A percentile compares a stretch with the other conserved stretches of the same genome.
These are phyloP conservation scores for Aspergillus biplanus DNA, from an alignment of 495 filamentous ascomycete species.

Conservation along the genomic window DNA sequence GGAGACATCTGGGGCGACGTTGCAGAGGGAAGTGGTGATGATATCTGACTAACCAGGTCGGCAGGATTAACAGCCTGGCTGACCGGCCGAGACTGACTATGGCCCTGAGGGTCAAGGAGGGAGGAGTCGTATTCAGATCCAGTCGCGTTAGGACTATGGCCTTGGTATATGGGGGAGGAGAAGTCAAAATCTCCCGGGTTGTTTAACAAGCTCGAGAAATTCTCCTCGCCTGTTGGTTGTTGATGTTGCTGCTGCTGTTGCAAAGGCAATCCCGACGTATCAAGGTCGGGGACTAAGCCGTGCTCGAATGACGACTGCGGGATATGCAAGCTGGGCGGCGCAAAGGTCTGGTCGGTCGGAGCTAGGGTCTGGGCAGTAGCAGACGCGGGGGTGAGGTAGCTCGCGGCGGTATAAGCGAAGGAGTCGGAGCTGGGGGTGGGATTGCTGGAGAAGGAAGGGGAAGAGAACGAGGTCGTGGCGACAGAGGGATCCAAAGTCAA, in stretches of 20 bases:
- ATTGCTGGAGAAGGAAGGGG: conserved; percentile 31
- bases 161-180: conserved; percentile 40
- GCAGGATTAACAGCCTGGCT: conserved; percentile 62
- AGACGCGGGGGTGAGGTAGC: conserved; percentile 34
- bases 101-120: conserved; percentile 53
- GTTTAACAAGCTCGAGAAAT: conserved; percentile 45
- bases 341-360: conserved; percentile 32
- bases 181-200: conserved; percentile 44
- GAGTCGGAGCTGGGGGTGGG: conserved; percentile 31
- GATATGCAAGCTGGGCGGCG: conserved; percentile 37
- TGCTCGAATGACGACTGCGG: conserved; percentile 43
- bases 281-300: conserved; percentile 39
- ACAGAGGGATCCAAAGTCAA: conserved; percentile 45
- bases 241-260: conserved; percentile 21
- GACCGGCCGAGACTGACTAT: conserved; percentile 39
- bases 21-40: conserved; percentile 65
- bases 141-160: conserved; percentile 36
- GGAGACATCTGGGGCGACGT: conserved; percentile 71
- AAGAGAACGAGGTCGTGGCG: conserved; percentile 34
- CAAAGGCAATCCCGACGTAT: conserved; percentile 31
- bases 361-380: conserved; percentile 33
- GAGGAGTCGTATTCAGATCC: conserved; percentile 44
- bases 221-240: conserved; percentile 34
- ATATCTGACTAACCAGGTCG: conserved; percentile 72
- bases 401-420: conserved; percentile 36